Conservation (phyloP, 2,329 filamentous ascomycete species). For the Fusarium sp. region DNA sequence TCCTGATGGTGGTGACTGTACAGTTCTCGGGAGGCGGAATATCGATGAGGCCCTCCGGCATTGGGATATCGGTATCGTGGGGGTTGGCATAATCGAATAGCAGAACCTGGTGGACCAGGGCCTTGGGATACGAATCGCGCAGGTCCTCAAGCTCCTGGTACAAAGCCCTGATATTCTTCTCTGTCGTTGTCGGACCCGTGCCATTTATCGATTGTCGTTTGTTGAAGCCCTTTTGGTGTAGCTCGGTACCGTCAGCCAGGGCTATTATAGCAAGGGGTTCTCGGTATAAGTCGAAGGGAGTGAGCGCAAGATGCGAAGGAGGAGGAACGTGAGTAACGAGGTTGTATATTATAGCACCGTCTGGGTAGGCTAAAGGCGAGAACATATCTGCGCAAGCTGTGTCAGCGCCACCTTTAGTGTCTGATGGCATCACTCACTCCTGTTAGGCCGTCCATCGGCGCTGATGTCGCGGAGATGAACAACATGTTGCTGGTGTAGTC, state of each 20-base stretch:
- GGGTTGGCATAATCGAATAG: conserved; percentile 76
- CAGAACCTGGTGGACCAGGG: conserved; percentile 79
- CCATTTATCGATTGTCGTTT: conserved; percentile 64
- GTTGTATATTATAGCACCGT: conserved; percentile 88
- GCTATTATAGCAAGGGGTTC: conserved; percentile 86
- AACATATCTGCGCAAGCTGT: conserved; percentile 76
- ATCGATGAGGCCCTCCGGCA: conserved; percentile 73
- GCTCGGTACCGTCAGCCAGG: conserved; percentile 81
- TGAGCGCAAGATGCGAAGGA: conserved; percentile 79
- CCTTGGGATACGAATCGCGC: conserved; percentile 76
- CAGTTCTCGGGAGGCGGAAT: conserved; percentile 75
- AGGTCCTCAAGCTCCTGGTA: conserved; percentile 76
- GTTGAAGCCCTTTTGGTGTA: conserved; percentile 63
- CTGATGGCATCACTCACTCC: conserved; percentile 66
- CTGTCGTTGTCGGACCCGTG: conserved; percentile 58
- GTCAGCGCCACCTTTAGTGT: conserved; percentile 32
- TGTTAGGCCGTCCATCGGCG: conserved; percentile 83
- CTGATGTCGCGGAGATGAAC: conserved; percentile 87
- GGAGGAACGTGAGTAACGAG: conserved; percentile 81
- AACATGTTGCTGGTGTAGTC: conserved; percentile 80
- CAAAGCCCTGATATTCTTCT: conserved; percentile 66
- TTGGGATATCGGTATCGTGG: conserved; percentile 58
- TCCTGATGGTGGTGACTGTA: conserved; percentile 82
- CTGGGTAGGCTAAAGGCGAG: conserved; percentile 86
- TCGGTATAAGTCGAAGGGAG: conserved; percentile 89